A percentile compares a stretch with the other conserved stretches of the same genome.
Evolutionary conservation across 345 rosid species (phyloP).

Genomic region (Mangifera indica): DNA sequence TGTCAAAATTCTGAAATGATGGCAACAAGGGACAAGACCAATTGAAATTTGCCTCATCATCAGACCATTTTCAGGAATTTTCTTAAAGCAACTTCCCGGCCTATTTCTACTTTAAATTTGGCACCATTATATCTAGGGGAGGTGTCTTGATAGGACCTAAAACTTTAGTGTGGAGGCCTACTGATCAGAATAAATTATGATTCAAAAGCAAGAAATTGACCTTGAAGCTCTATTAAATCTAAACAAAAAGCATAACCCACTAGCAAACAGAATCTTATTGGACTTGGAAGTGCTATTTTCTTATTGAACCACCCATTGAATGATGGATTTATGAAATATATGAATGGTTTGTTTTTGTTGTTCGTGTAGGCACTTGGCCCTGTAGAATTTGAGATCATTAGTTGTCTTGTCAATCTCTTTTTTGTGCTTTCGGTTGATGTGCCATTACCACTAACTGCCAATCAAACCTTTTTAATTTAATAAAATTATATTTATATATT

Average conservation of each 20-base stretch:
- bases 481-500: too few species aligned
- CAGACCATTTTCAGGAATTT: too few species aligned
- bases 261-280: neutral
- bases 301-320: neutral
- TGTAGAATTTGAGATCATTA: too few species aligned
- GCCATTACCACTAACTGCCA: neutral
- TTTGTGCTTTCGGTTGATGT: too few species aligned
- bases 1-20: too few species aligned
- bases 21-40: too few species aligned
- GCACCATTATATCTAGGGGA: too few species aligned
- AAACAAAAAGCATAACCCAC: constrained; percentile 1
- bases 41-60: too few species aligned
- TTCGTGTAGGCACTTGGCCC: neutral
- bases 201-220: neutral
- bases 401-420: too few species aligned
- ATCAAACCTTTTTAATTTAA: too few species aligned
- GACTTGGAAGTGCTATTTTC: neutral
- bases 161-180: neutral
- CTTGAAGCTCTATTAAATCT: neutral
- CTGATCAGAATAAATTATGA: neutral
- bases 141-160: neutral
- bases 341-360: neutral
- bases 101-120: too few species aligned
- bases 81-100: too few species aligned
- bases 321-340: neutral